phyloP scores from a whole-genome alignment of 495 filamentous ascomycete genomes.

The Penicillium lagena region DNA sequence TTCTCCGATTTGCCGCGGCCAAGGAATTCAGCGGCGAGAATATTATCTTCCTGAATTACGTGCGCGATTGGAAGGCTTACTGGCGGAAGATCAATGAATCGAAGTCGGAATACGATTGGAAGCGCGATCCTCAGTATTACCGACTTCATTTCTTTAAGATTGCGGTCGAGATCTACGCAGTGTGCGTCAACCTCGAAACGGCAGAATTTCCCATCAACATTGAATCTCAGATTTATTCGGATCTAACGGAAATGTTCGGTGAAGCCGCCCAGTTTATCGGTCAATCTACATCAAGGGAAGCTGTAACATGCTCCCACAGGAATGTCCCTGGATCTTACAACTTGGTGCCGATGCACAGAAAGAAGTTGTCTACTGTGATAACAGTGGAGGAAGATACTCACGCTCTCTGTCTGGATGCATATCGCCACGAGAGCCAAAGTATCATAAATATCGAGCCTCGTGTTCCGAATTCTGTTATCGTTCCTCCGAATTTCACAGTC shows the following conservation, averaged over 20 bases:
- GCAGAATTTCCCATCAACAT: slow-evolving; percentile 54
- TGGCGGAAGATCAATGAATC: slow-evolving; percentile 13
- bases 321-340: slow-evolving; percentile 1
- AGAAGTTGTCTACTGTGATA: neutral
- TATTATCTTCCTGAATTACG: slow-evolving; percentile 48
- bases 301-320: neutral
- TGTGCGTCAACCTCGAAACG: slow-evolving; percentile 36
- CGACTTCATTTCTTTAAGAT: slow-evolving; percentile 8
- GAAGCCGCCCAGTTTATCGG: slow-evolving; percentile 6
- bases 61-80: slow-evolving; percentile 41
- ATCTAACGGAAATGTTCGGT: slow-evolving; percentile 35
- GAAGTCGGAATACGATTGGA: slow-evolving; percentile 14
- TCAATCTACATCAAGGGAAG: neutral
- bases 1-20: slow-evolving; percentile 46
- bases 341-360: slow-evolving; percentile 1
- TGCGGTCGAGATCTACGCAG: slow-evolving; percentile 45
- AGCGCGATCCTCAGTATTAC: slow-evolving; percentile 26
- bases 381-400: slow-evolving; percentile 3
- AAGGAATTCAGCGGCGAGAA: slow-evolving; percentile 55
- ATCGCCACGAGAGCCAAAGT: slow-evolving; percentile 2
- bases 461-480: slow-evolving; percentile 8
- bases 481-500: slow-evolving; percentile 37
- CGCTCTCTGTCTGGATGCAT: slow-evolving; percentile 4
- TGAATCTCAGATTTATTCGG: slow-evolving; percentile 26
- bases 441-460: slow-evolving; percentile 7